Percentiles rank a stretch among this genome's conserved stretches.
Evolutionary conservation across 192 early-diverging fungal genomes (phyloP).

Genomic region (Coemansia sp.): DNA sequence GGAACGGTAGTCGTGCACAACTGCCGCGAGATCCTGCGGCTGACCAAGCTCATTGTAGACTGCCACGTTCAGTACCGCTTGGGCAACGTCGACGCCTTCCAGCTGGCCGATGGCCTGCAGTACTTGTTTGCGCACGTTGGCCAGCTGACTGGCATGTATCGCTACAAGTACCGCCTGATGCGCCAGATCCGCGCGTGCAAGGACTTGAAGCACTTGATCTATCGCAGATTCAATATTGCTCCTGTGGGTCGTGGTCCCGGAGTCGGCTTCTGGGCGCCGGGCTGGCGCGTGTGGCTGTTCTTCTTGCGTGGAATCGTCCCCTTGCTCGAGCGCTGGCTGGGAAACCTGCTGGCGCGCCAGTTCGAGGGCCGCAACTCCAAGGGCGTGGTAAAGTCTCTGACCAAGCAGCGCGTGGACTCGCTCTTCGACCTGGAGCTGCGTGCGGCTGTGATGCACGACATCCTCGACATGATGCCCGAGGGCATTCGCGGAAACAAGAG

Average conservation of each 20-base stretch:
- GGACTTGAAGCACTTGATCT: slow-evolving; percentile 94
- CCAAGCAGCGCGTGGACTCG: slow-evolving; percentile 99
- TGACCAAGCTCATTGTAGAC: slow-evolving; percentile 97
- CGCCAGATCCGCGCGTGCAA: slow-evolving; percentile 95
- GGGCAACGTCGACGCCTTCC: slow-evolving; percentile 98
- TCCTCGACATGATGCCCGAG: slow-evolving; percentile 99
- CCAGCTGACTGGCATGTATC: slow-evolving; percentile 99
- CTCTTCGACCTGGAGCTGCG: slow-evolving; percentile 98
- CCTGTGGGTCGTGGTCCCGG: slow-evolving; percentile 98
- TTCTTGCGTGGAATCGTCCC: slow-evolving; percentile 99
- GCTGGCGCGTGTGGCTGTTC: slow-evolving; percentile 99
- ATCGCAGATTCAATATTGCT: slow-evolving; percentile 92
- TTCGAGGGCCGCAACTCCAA: slow-evolving; percentile 98
- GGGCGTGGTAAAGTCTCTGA: slow-evolving; percentile 97
- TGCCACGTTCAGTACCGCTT: slow-evolving; percentile 98
- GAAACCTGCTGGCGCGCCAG: slow-evolving; percentile 97
- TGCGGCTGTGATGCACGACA: slow-evolving; percentile 99
- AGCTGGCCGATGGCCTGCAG: slow-evolving; percentile 98
- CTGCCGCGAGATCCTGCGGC: slow-evolving; percentile 92
- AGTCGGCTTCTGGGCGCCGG: slow-evolving; percentile 98
- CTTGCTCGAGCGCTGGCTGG: slow-evolving; percentile 96
- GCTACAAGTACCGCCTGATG: slow-evolving; percentile 99
- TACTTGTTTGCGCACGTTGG: slow-evolving; percentile 99
- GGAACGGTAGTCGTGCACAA: slow-evolving; percentile 53
- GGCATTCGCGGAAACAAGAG: slow-evolving; percentile 97